phyloP scores from a whole-genome alignment of 2,329 filamentous ascomycete species.

The Fusarium falciforme region DNA sequence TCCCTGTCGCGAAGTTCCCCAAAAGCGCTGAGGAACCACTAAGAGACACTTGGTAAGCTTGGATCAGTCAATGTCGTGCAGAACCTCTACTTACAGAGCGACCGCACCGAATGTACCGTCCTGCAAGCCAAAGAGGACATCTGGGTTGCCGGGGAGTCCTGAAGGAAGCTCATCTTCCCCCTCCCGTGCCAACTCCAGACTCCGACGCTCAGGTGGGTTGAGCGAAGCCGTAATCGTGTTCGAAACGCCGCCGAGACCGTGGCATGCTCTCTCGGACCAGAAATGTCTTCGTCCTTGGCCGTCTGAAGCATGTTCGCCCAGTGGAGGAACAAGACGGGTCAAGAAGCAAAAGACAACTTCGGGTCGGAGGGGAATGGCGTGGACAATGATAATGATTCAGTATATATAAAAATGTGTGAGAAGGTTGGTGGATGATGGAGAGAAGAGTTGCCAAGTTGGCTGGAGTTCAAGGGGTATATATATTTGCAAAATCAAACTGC shows the following conservation, averaged over 20 bases:
- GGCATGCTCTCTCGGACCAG: no score
- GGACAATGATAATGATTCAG: background rate
- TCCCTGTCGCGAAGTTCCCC: background rate
- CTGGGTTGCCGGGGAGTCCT: no score
- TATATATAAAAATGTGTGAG: background rate
- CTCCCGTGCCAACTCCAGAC: background rate
- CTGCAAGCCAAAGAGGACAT: no score
- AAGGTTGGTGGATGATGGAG: background rate
- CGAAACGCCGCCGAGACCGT: background rate
- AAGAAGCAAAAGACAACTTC: background rate
- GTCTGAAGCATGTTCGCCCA: background rate
- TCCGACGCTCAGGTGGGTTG: background rate
- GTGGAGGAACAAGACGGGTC: background rate
- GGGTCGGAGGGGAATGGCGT: background rate
- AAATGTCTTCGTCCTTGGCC: no score
- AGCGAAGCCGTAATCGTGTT: background rate
- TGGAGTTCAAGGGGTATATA: background rate
- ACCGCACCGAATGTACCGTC: no score
- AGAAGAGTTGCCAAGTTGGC: background rate
- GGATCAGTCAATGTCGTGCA: background rate
- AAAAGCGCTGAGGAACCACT: background rate
- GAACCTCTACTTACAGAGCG: background rate
- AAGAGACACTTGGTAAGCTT: background rate
- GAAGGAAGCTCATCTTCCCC: no score
- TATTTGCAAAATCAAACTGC: background rate